phyloP scores from a whole-genome alignment of 1,284 basidiomycete species.

The Cutaneotrichosporon cutaneum region DNA sequence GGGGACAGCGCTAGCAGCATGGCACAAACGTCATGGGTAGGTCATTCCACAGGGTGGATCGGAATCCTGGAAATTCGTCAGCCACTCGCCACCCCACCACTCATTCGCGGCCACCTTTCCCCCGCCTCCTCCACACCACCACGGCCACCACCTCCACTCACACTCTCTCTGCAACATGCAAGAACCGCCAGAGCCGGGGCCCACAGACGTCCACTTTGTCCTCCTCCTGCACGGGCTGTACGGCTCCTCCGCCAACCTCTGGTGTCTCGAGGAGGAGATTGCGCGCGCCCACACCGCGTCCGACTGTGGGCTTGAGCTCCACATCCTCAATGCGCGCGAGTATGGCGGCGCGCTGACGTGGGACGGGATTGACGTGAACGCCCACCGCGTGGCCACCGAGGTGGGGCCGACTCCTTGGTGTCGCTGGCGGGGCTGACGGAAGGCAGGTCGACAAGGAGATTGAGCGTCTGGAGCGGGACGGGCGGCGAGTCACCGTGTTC shows the following conservation, averaged over 20 bases:
- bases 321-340: slow-evolving; percentile 30
- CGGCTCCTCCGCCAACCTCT: slow-evolving; percentile 42
- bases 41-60: no score
- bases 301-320: slow-evolving; percentile 21
- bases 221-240: slow-evolving; percentile 52
- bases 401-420: slow-evolving; percentile 21
- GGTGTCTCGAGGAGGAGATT: slow-evolving; percentile 40
- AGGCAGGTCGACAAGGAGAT: slow-evolving; percentile 43
- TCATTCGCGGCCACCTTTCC: neutral
- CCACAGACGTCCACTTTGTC: slow-evolving; percentile 40
- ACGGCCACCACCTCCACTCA: neutral
- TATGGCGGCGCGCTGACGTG: slow-evolving; percentile 45
- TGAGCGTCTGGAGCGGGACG: slow-evolving; percentile 35
- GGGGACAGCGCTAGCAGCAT: no score
- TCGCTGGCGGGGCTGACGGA: neutral
- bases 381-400: slow-evolving; percentile 40
- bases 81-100: no score
- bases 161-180: neutral
- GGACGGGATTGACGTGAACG: slow-evolving; percentile 53
- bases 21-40: no score
- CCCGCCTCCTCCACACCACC: neutral
- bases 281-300: neutral
- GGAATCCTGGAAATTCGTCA: no score
- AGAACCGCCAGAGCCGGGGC: neutral
- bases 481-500: slow-evolving; percentile 36